These are phyloP conservation scores for Rhizopogon roseolus DNA, from an alignment of 768 basidiomycete species.

Conservation along the genomic window DNA sequence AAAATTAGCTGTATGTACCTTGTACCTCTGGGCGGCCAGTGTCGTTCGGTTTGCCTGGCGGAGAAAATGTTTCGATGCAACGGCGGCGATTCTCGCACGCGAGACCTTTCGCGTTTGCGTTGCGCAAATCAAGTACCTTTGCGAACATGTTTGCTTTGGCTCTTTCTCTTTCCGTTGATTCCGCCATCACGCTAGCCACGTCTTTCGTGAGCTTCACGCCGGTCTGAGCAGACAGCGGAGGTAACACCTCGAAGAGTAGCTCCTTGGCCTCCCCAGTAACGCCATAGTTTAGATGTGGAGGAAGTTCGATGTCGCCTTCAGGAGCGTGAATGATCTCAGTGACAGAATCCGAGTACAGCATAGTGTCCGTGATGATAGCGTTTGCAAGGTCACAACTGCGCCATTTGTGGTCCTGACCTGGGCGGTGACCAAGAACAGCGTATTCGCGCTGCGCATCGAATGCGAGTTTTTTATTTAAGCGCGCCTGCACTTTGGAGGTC, in stretches of 20 bases:
- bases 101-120: conserved; percentile 84
- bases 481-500: conserved; percentile 41
- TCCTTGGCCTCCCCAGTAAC: conserved; percentile 50
- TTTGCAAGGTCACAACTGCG: conserved; percentile 57
- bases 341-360: conserved; percentile 27
- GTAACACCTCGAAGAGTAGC: conserved; percentile 65
- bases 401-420: conserved; percentile 68
- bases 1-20: conserved; percentile 49
- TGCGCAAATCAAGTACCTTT: conserved; percentile 74
- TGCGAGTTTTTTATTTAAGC: conserved; percentile 35
- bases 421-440: conserved; percentile 70
- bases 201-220: conserved; percentile 16
- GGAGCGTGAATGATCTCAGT: conserved; percentile 22
- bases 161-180: conserved; percentile 30
- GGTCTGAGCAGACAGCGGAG: conserved; percentile 40
- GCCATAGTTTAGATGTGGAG: conserved; percentile 60
- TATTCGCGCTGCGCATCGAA: conserved; percentile 45
- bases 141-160: conserved; percentile 55
- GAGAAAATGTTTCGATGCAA: conserved; percentile 77
- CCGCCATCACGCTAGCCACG: conserved; percentile 15
- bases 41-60: conserved; percentile 59
- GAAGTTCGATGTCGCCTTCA: conserved; percentile 40
- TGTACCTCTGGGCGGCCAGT: conserved; percentile 87
- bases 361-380: conserved; percentile 52
- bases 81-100: conserved; percentile 81